Evolutionary conservation across 73 alveolate genomes (phyloP).

Genomic region (Paramecium sonneborni): DNA sequence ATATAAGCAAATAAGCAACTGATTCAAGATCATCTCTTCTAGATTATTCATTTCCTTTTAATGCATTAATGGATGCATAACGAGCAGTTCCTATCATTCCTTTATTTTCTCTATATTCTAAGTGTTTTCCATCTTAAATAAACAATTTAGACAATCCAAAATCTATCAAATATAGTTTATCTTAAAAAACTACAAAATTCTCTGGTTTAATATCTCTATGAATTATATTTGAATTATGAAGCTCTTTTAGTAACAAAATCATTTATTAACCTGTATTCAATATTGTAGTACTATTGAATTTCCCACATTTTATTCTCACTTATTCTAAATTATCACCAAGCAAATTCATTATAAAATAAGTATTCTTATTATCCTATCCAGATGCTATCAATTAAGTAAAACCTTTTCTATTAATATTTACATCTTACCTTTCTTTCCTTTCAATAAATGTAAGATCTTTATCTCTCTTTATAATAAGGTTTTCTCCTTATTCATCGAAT

Average conservation of each 20-base stretch:
- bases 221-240: conserved; percentile 52
- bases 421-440: conserved; percentile 55
- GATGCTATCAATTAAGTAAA: neutral
- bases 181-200: conserved; percentile 72
- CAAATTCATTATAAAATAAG: conserved; percentile 84
- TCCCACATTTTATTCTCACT: conserved; percentile 70
- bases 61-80: conserved; percentile 81
- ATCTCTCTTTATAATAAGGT: conserved; percentile 20
- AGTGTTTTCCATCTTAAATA: conserved; percentile 71
- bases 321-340: conserved; percentile 94
- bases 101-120: conserved; percentile 53
- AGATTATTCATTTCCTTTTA: conserved; percentile 75
- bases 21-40: conserved; percentile 82
- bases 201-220: conserved; percentile 67
- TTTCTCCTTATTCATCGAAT: conserved; percentile 37
- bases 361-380: conserved; percentile 79
- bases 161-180: conserved; percentile 83
- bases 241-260: conserved; percentile 75
- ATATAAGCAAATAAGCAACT: conserved; percentile 75
- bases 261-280: conserved; percentile 46
- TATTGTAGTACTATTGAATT: neutral
- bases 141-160: conserved; percentile 92
- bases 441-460: neutral
- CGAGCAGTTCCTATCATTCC: conserved; percentile 78
- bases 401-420: neutral